A percentile compares a stretch with the other conserved stretches of the same genome.
phyloP scores from a whole-genome alignment of 2,329 filamentous ascomycete genomes.

The Neopestalotiopsis sp. region DNA sequence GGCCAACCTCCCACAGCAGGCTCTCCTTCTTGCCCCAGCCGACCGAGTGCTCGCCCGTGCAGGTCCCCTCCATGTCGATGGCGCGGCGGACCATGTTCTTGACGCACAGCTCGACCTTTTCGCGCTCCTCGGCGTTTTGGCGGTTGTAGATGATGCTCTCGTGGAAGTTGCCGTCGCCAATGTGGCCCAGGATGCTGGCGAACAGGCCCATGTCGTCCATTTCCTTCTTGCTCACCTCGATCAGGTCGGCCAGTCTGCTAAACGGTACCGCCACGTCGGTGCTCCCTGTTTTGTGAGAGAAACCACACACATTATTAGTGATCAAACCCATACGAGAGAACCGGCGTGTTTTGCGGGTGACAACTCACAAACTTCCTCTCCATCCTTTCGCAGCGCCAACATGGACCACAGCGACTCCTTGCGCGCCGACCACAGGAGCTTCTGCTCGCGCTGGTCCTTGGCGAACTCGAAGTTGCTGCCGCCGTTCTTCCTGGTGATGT shows the following conservation, averaged over 20 bases:
- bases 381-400: slow-evolving; percentile 69
- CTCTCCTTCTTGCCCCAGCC: slow-evolving; percentile 87
- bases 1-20: slow-evolving; percentile 78
- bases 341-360: not conserved
- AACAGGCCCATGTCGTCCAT: slow-evolving; percentile 86
- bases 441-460: slow-evolving; percentile 70
- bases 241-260: slow-evolving; percentile 73
- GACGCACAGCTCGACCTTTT: slow-evolving; percentile 80
- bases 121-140: slow-evolving; percentile 69
- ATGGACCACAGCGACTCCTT: slow-evolving; percentile 88
- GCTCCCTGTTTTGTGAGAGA: slow-evolving; percentile 56
- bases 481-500: slow-evolving; percentile 68
- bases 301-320: not conserved
- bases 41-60: slow-evolving; percentile 86
- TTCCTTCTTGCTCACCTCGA: slow-evolving; percentile 86
- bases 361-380: slow-evolving; percentile 74
- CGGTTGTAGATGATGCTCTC: slow-evolving; percentile 89
- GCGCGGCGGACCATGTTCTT: slow-evolving; percentile 91
- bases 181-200: slow-evolving; percentile 85
- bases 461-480: slow-evolving; percentile 79
- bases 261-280: slow-evolving; percentile 87
- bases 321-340: not conserved
- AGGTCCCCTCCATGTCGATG: slow-evolving; percentile 92
- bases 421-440: slow-evolving; percentile 78
- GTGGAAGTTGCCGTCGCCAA: slow-evolving; percentile 95